Percentiles rank a stretch among this genome's conserved stretches.
Evolutionary conservation across 1,284 basidiomycete genomes (phyloP).

Genomic region (Sporisorium sorghi): DNA sequence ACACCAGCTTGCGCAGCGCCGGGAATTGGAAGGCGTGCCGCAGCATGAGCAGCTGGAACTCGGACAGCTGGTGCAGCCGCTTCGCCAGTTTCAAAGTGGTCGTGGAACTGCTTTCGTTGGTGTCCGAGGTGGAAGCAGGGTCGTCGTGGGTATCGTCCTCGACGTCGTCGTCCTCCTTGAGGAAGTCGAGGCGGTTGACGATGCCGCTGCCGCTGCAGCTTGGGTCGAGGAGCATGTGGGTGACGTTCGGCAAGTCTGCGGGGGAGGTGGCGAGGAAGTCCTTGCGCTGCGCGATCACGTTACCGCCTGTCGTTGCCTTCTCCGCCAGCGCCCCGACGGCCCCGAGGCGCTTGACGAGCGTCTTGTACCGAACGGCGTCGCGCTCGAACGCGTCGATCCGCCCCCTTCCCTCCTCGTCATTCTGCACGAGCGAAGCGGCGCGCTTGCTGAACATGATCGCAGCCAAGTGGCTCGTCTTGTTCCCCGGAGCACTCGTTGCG

Average conservation of each 20-base stretch:
- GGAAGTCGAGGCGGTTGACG: conserved; percentile 62
- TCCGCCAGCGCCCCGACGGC: conserved; percentile 25
- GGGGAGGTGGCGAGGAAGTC: conserved; percentile 61
- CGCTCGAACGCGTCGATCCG: conserved; percentile 60
- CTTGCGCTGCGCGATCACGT: conserved; percentile 45
- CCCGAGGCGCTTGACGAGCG: conserved; percentile 23
- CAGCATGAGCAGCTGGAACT: conserved; percentile 85
- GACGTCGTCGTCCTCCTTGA: conserved; percentile 48
- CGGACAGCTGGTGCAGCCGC: conserved; percentile 39
- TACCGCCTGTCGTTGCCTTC: conserved; percentile 29
- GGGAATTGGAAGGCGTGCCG: conserved; percentile 92
- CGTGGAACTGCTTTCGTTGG: background rate
- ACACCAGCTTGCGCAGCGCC: conserved; percentile 79
- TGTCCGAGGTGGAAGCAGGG: background rate
- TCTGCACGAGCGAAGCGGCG: background rate
- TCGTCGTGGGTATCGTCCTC: conserved; percentile 10
- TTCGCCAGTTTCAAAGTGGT: conserved; percentile 16
- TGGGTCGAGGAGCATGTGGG: conserved; percentile 65
- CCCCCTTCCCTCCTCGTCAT: background rate
- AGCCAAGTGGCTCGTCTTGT: conserved; percentile 94
- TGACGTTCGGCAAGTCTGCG: conserved; percentile 25
- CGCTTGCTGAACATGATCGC: conserved; percentile 73
- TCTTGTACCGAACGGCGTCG: conserved; percentile 38
- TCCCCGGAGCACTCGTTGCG: conserved; percentile 95
- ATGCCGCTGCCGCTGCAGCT: conserved; percentile 65